phyloP scores from a whole-genome alignment of 73 alveolate species.

The Tetrahymena thermophila region DNA sequence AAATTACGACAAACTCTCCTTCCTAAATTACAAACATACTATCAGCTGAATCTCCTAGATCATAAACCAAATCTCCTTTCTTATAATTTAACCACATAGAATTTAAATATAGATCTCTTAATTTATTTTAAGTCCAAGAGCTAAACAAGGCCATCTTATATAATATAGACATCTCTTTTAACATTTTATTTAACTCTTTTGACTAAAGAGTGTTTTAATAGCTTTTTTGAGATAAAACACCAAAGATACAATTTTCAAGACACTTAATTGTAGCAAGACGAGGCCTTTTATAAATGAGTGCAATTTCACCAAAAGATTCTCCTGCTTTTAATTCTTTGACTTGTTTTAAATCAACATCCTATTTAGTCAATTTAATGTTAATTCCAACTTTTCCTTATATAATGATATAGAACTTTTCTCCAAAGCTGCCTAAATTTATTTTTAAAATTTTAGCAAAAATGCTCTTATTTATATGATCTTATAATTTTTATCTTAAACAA shows the following conservation, averaged over 20 bases:
- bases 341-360: neutral
- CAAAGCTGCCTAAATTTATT: neutral
- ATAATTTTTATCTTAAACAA: neutral
- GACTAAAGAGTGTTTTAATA: neutral
- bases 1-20: conserved; percentile 1
- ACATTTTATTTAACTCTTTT: neutral
- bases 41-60: neutral
- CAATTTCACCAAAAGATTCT: conserved; percentile 32
- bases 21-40: neutral
- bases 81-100: neutral
- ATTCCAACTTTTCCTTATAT: neutral
- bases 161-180: neutral
- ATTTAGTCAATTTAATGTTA: neutral
- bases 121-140: neutral
- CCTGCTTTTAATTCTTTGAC: conserved; percentile 12
- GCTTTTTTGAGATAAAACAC: neutral
- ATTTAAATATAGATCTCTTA: neutral
- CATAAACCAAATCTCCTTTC: neutral
- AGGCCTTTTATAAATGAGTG: conserved; percentile 20
- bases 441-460: no score
- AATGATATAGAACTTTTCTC: neutral
- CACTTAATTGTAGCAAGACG: conserved; percentile 27
- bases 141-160: neutral
- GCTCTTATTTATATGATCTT: neutral
- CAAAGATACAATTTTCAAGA: conserved; percentile 11